Evolutionary conservation across 2,329 filamentous ascomycete species (phyloP), one percentile per base, ranked within the genome.

Genomic region (Pestalotiopsis sp.): DNA sequence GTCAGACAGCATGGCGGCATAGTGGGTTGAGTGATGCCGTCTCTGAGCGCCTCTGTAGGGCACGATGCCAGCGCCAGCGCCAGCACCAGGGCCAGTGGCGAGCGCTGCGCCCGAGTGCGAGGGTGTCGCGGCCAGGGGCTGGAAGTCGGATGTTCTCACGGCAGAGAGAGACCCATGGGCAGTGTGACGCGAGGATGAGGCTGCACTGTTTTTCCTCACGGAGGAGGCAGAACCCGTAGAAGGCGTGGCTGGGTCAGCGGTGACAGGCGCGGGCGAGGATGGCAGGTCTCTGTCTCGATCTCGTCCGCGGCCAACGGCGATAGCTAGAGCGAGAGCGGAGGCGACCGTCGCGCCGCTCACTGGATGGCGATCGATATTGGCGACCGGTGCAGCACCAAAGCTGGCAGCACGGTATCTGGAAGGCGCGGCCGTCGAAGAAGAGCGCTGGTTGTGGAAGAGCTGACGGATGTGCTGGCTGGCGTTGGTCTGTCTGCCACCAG

Each of bases 1-100:
- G 67, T 73, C 72, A 38, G 65, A 68, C 56, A 73, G 67, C 73
- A 74, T 73, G 67, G 66, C 70, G 70, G 73, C 70, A 73, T 75
- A 70, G 60, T 71, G 71, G 67, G 70, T 67, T 36, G 59, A 27
- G 14, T n/a, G 38, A 20, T 27, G 27, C n/a, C 31, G 59, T 36
- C 59, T 13, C n/a, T 62, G 59, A 38, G 31, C 59, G 27, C 59
- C 36, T 62, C 27, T 39, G 14, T 27, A 36, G 9, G 59, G 59
- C 36, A 62, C n/a, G 59, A 62, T 62, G 59, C 59, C 36, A 62
- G 31, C 59, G 59, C 59, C 59, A 39, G 59, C 59, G 59, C 59
- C 59, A 62, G 59, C 59, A 62, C 45, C 45, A n/a, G 20, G 45
- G 45, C 45, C 45, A 52, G 20, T 17, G 20, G 20, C 17, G 45